Percentiles rank a stretch among this genome's conserved stretches.
These are phyloP conservation scores for Prunus kanzakura DNA, from an alignment of 306 rosid genomes.

Conservation along the genomic window DNA sequence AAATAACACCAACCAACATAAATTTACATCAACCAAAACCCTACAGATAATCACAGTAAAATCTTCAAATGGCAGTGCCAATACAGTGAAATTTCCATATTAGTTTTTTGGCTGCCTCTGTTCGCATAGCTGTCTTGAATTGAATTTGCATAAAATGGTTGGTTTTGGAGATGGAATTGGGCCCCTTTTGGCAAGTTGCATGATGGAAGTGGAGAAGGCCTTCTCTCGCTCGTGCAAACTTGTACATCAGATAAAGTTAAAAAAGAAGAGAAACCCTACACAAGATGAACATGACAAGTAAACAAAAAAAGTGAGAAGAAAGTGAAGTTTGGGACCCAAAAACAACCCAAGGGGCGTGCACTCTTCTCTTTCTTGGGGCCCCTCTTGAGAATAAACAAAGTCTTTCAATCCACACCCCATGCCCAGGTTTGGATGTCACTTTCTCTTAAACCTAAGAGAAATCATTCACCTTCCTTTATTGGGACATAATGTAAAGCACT, in stretches of 20 bases:
- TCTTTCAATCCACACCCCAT: conserved; percentile 19
- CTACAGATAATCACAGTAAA: not conserved
- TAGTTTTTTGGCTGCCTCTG: not conserved
- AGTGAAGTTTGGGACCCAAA: conserved; percentile 50
- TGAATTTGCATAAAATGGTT: not conserved
- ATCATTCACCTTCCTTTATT: conserved; percentile 42
- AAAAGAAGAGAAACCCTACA: conserved; percentile 37
- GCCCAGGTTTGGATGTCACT: conserved; percentile 52
- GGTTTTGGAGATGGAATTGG: not conserved
- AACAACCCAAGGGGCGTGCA: conserved; percentile 49
- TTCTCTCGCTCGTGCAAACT: conserved; percentile 39
- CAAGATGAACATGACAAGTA: conserved; percentile 44
- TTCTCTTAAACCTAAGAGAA: conserved; percentile 56
- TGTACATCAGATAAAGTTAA: conserved; percentile 23
- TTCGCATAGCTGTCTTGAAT: not conserved
- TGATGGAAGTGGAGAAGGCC: conserved; percentile 34
- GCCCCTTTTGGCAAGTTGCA: conserved; percentile 21
- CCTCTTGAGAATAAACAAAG: not conserved
- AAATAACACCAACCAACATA: conserved; percentile 37
- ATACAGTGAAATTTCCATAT: not conserved
- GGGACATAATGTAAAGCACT: conserved; percentile 23
- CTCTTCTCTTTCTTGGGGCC: conserved; percentile 20
- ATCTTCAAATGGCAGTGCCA: not conserved
- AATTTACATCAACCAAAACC: conserved; percentile 40
- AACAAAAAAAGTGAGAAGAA: conserved; percentile 37